Base-by-base conservation (phyloP, 495 filamentous ascomycete genomes). In the Aspergillus homomorphus region DNA sequence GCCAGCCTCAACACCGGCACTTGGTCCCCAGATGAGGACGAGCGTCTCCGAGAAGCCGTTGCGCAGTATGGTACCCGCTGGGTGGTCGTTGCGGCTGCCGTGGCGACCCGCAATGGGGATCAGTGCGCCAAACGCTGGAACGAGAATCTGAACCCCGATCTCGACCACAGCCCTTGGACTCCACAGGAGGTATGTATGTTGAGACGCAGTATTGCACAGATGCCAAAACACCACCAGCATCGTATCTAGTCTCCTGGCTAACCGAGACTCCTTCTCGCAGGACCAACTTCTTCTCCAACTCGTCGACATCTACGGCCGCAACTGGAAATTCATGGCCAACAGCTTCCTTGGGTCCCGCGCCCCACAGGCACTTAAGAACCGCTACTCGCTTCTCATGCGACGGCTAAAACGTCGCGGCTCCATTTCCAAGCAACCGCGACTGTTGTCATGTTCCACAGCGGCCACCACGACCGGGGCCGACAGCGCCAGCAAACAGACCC, bases 111-210 rank as follows among this genome's bases (percentile, higher is more conserved):
- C 42, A 22, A 51, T 22, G 30, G 45, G 12, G 55, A 57, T 51
- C 55, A 57, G 45, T 57, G 55, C 33, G 42, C 55, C 0, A 57
- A 51, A 15, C 55, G 55, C 1, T 57, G 55, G 55, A 57, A 49
- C 20, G 45, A 57, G 14, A 49, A 46, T 23, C 49, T 51, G 20
- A 57, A 57, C 16, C 55, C 55, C 8, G 46, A 57, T 26, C 42
- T 57, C 20, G 46, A 57, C 21, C 46, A 51, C 55, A 57, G 55
- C 12, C 55, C 55, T 15, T 57, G 45, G 55, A 44, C 55, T 19
- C 19, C 45, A 7, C 45, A 43, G 33, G 55, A 57, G 46, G 55
- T 51, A 26, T 2, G 45, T 44, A 38, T 12, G 33, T 38, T 5
- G 15, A 12, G 6, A 38, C 12, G 33, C 33, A 38, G 33, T 14